Evolutionary conservation across 2,329 filamentous ascomycete genomes (phyloP).

Genomic region (Monilinia polystroma): DNA sequence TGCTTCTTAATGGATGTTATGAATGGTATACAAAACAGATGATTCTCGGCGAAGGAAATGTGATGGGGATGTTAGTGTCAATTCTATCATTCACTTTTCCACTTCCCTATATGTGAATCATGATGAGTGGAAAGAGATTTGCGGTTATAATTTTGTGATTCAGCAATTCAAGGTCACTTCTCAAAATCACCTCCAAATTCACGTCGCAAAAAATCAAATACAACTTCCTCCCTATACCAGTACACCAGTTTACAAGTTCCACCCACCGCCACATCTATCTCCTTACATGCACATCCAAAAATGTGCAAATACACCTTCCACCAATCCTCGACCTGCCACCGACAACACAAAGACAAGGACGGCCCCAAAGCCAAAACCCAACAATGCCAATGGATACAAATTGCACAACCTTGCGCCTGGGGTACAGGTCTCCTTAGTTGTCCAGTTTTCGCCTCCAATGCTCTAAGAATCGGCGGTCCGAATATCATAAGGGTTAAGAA

Average conservation of each 20-base stretch:
- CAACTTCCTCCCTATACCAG: too few relatives aligned
- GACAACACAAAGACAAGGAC: background rate
- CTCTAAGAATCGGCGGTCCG: conserved; percentile 16
- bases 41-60: background rate
- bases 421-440: conserved; percentile 16
- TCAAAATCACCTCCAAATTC: background rate
- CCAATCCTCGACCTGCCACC: conserved; percentile 13
- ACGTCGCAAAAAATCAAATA: background rate
- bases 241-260: too few relatives aligned
- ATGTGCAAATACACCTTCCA: conserved; percentile 21
- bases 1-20: conserved; percentile 15
- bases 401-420: conserved; percentile 4
- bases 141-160: background rate
- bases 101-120: background rate
- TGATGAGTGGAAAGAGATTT: background rate
- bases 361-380: background rate
- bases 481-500: conserved; percentile 5
- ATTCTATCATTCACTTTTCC: background rate
- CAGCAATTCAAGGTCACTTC: background rate
- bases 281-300: background rate
- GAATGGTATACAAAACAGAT: background rate
- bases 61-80: background rate
- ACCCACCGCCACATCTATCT: background rate
- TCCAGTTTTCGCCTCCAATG: conserved; percentile 11
- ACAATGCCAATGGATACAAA: conserved; percentile 22